These are phyloP conservation scores for Fraxinus baroniana DNA, from an alignment of 305 asterid genomes.

Conservation along the genomic window DNA sequence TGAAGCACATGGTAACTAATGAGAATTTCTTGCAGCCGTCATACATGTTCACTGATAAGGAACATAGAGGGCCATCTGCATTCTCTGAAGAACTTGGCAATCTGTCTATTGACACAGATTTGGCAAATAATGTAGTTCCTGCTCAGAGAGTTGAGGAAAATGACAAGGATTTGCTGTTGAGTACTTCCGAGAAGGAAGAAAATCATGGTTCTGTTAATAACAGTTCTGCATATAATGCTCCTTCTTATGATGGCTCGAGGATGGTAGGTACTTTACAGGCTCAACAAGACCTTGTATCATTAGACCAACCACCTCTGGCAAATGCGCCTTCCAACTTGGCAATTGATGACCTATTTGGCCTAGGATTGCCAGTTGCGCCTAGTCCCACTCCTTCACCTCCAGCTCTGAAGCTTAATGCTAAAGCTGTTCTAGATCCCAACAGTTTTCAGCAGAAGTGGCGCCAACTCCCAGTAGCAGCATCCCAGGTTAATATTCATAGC, in stretches of 20 bases:
- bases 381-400: conserved; percentile 49
- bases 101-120: conserved; percentile 60
- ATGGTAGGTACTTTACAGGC: conserved; percentile 37
- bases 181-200: conserved; percentile 85
- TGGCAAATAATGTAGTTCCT: conserved; percentile 50
- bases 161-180: conserved; percentile 80
- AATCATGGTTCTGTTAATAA: conserved; percentile 50
- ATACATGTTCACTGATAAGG: conserved; percentile 95
- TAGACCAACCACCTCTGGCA: conserved; percentile 53
- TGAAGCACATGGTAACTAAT: conserved; percentile 16
- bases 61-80: conserved; percentile 92
- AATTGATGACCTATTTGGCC: conserved; percentile 84
- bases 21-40: conserved; percentile 72
- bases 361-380: conserved; percentile 62
- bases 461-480: conserved; percentile 62
- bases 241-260: conserved; percentile 53
- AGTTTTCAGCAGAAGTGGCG: conserved; percentile 99
- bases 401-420: conserved; percentile 65
- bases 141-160: conserved; percentile 83
- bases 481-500: conserved; percentile 57
- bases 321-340: conserved; percentile 51
- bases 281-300: conserved; percentile 69
- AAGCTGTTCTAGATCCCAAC: conserved; percentile 72
- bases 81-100: conserved; percentile 83
- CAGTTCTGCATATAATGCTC: conserved; percentile 75